Evolutionary conservation across 441 rosid genomes (phyloP).

Genomic region (Manihot esculenta): DNA sequence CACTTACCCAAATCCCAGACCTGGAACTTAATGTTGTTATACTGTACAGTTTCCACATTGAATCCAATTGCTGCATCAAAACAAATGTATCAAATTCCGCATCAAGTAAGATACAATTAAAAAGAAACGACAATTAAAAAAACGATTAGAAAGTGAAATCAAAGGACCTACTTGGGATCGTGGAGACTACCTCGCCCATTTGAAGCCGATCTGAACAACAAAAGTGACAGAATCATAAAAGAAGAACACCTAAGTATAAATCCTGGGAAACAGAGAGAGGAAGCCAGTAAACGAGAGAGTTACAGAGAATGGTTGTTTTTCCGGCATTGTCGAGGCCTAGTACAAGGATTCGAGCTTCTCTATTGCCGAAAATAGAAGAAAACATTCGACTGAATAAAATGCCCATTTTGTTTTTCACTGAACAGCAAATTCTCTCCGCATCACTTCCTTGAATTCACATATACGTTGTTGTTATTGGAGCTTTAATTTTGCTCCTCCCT

Average conservation of each 20-base stretch:
- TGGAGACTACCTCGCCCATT: constrained; percentile 89
- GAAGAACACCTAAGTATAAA: not conserved
- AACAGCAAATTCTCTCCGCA: not conserved
- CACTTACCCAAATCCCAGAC: constrained; percentile 86
- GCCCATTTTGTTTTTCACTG: constrained; percentile 39
- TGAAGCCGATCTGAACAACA: constrained; percentile 70
- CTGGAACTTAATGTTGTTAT: constrained; percentile 85
- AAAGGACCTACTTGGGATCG: constrained; percentile 64
- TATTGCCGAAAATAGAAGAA: constrained; percentile 54
- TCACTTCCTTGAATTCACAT: not conserved
- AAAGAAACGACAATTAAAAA: not conserved
- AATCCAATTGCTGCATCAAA: constrained; percentile 77
- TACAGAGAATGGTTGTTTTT: constrained; percentile 69
- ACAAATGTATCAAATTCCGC: constrained; percentile 4
- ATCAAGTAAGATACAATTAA: not conserved
- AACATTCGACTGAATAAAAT: constrained; percentile 55
- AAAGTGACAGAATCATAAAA: constrained; percentile 1
- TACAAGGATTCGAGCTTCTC: constrained; percentile 71
- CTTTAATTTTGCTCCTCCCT: not conserved
- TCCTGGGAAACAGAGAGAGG: not conserved
- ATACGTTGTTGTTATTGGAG: too few relatives aligned
- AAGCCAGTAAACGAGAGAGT: not conserved
- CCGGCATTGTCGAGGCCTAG: constrained; percentile 84
- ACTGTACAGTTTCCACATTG: constrained; percentile 81
- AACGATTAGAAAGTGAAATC: not conserved